Evolutionary conservation across 1,284 basidiomycete genomes (phyloP), one percentile per base, ranked within the genome.

Genomic region (Papiliotrema nemorosa): DNA sequence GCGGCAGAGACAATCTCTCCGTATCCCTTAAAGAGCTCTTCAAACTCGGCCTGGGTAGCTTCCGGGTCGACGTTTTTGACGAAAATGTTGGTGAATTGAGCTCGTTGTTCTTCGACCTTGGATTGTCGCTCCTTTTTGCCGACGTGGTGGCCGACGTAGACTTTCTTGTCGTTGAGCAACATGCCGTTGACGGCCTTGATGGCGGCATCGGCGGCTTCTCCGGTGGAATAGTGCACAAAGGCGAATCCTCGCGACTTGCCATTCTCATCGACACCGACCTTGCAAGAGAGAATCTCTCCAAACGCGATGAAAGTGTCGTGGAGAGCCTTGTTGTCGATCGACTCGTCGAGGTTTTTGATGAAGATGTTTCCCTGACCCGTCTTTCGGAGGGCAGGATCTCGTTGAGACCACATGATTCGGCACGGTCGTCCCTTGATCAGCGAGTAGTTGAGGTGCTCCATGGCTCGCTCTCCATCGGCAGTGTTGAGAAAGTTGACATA

Each of bases 371-470:
- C 96, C 79, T 97, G 92, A 62, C 93, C 93, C 61, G 93, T 97
- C 84, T 98, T 97, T 78, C 96, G 91, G 70, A 98, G 84, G 66
- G 91, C 90, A 57, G 96, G 96, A 80, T 98, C 96, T 75, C 96
- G 90, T 84, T 98, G 94, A 70, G 93, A 97, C 93, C 96, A 97
- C 96, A 99, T 99, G 81, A 99, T 99, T 70, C 96, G 92, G 82
- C 96, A 99, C 60, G 96, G 87, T 69, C 91, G 89, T 77, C 87
- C 87, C 82, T 97, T 97, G 81, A 99, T 98, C 70, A 94, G 80
- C 60, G 94, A 97, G 78, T 98, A 99, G 81, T 99, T 99, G 77
- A 99, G 86, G 79, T 94, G 90, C 80, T 99, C 96, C 60, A 99
- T 83, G 58, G 96, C 94, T 74, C 93, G 91, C 81, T 99, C 96